These are phyloP conservation scores for Suillus sp. DNA, from an alignment of 768 basidiomycete genomes.

Conservation along the genomic window DNA sequence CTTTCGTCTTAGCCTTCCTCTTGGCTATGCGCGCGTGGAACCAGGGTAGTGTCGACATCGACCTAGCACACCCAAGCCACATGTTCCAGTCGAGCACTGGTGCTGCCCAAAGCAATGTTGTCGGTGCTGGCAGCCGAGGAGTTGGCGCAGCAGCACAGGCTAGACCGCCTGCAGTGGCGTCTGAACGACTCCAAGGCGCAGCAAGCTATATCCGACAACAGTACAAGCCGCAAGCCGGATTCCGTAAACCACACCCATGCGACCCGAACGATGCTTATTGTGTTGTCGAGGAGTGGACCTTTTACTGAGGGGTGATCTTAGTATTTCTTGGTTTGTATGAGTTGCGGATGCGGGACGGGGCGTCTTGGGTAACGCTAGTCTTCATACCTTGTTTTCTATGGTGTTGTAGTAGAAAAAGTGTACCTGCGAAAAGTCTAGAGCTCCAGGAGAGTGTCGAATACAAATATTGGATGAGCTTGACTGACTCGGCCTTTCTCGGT, in stretches of 20 bases:
- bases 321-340: slow-evolving; percentile 1
- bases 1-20: slow-evolving; percentile 37
- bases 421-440: not conserved
- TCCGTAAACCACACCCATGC: slow-evolving; percentile 54
- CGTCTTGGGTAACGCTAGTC: slow-evolving; percentile 11
- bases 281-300: slow-evolving; percentile 70
- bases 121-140: slow-evolving; percentile 34
- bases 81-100: slow-evolving; percentile 38
- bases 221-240: slow-evolving; percentile 33
- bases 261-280: slow-evolving; percentile 63
- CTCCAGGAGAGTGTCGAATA: slow-evolving; percentile 15
- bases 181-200: slow-evolving; percentile 21
- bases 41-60: slow-evolving; percentile 32
- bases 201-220: slow-evolving; percentile 26
- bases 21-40: slow-evolving; percentile 44
- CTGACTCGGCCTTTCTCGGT: slow-evolving; percentile 14
- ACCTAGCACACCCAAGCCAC: slow-evolving; percentile 32
- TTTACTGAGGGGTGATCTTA: slow-evolving; percentile 34
- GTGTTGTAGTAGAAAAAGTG: slow-evolving; percentile 12
- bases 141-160: slow-evolving; percentile 25
- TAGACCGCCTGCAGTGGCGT: slow-evolving; percentile 17
- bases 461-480: not conserved
- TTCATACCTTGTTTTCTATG: slow-evolving; percentile 27
- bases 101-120: slow-evolving; percentile 36
- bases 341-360: not conserved